A percentile compares a stretch with the other conserved stretches of the same genome.
phyloP scores from a whole-genome alignment of 2,329 filamentous ascomycete species.

The Aspergillus fijiensis region DNA sequence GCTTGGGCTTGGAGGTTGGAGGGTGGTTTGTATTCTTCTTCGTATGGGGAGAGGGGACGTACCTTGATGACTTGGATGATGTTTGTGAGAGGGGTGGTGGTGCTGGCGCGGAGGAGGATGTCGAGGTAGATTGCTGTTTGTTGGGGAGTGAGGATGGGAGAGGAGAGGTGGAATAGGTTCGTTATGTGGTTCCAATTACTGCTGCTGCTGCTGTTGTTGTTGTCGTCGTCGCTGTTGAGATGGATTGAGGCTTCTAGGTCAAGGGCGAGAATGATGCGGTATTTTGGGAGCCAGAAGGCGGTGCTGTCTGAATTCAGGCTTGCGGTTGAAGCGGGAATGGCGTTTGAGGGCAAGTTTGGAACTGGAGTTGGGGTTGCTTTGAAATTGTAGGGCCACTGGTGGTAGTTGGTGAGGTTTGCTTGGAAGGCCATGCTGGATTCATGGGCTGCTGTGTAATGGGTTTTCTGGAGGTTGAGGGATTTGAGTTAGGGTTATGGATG shows the following conservation, averaged over 20 bases:
- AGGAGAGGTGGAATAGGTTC: conserved; percentile 55
- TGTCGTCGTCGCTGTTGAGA: conserved; percentile 45
- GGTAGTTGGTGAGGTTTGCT: neutral
- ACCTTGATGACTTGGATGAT: conserved; percentile 43
- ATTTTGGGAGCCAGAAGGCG: conserved; percentile 55
- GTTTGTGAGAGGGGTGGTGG: conserved; percentile 31
- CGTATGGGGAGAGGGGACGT: conserved; percentile 19
- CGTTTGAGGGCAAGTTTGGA: neutral
- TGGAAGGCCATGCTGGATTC: conserved; percentile 51
- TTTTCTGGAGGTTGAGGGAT: conserved; percentile 42
- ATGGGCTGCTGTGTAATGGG: conserved; percentile 63
- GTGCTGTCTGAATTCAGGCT: conserved; percentile 43
- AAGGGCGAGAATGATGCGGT: conserved; percentile 68
- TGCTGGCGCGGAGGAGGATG: conserved; percentile 56
- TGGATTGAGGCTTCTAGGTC: conserved; percentile 74
- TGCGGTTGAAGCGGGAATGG: conserved; percentile 26
- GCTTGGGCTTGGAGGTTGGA: neutral
- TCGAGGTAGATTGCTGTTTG: conserved; percentile 67
- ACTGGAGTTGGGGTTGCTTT: neutral
- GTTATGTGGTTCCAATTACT: conserved; percentile 64
- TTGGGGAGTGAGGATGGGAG: conserved; percentile 34
- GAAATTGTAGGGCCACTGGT: neutral
- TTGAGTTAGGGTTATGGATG: conserved; percentile 8
- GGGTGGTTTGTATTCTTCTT: neutral
- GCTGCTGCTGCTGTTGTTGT: no score